Base-by-base conservation (phyloP, 2,329 filamentous ascomycete species). In the Monilinia laxa region DNA sequence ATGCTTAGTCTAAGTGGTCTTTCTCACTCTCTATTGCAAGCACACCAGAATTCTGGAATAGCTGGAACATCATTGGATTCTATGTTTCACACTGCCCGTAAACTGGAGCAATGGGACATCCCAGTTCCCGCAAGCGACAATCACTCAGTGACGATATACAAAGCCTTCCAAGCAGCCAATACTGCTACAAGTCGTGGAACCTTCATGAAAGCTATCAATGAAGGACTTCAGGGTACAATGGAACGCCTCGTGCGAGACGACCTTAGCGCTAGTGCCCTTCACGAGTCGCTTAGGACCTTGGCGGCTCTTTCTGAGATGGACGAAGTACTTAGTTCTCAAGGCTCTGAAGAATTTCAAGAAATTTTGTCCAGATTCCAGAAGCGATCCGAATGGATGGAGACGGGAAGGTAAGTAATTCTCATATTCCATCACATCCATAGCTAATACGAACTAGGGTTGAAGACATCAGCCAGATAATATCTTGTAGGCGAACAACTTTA, bases 61-160 rank as follows among this genome's bases (percentile, higher is more conserved):
- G 84, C 84, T 4, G 81, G 84, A 2, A 79, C 83, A 10, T 86
- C 86, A 0, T 80, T 90, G 10, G 89, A 92, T 57, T 90, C 85
- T 69, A 92, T 92, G 64, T 90, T 96, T 70, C 85, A 87, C 64
- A 92, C 91, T 7, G 93, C 93, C 25, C 86, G 91, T 68, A 90
- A 90, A 70, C 81, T 98, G 20, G 93, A 95, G 71, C 90, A 94
- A 73, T 99, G 95, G 95, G 93, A 97, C 75, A 83, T 98, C 25
- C 90, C 91, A 18, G 87, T 88, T 0, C 91, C 93, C 0, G 79
- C 82, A 3, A 85, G 84, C 59, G 81, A 83, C 16, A 88, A 86
- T 40, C 86, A 89, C 65, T 82, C 88, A 1, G 87, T 89, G 3
- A 88, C 86, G 0, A 81, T 94, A 0, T 97, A 96, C 79, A 90